These are phyloP conservation scores for Hysterium pulicare DNA, from an alignment of 2,329 filamentous ascomycete genomes.

Conservation along the genomic window DNA sequence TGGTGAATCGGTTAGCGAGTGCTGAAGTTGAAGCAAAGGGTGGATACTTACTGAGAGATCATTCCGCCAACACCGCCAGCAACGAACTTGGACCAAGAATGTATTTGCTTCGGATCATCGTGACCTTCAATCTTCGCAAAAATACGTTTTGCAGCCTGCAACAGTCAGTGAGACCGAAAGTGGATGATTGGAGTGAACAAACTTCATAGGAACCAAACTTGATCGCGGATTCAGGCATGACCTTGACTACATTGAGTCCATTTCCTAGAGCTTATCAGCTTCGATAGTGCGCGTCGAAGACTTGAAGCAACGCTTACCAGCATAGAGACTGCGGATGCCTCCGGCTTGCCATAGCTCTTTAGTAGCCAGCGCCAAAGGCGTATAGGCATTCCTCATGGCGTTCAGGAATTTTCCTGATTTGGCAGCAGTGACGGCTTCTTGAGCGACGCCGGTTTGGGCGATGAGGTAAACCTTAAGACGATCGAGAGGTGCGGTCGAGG, in stretches of 20 bases:
- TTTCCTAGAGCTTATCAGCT: constrained; percentile 63
- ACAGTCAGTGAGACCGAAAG: constrained; percentile 10
- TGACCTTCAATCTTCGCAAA: constrained; percentile 87
- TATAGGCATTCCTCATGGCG: constrained; percentile 63
- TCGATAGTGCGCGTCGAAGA: background rate
- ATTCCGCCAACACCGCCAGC: constrained; percentile 90
- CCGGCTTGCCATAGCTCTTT: constrained; percentile 81
- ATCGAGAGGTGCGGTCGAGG: constrained; percentile 92
- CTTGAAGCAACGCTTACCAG: constrained; percentile 58
- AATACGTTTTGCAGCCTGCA: constrained; percentile 75
- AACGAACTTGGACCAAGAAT: constrained; percentile 81
- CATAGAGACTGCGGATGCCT: constrained; percentile 85
- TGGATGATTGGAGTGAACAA: constrained; percentile 14
- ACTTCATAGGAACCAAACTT: constrained; percentile 96
- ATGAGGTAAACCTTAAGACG: constrained; percentile 97
- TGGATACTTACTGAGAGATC: constrained; percentile 71
- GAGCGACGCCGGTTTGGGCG: constrained; percentile 70
- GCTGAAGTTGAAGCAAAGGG: no score
- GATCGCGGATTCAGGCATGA: constrained; percentile 98
- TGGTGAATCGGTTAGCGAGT: constrained; percentile 29
- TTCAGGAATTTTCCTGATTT: constrained; percentile 66
- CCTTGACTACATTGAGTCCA: constrained; percentile 92
- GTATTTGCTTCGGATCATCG: constrained; percentile 73
- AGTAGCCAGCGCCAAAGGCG: constrained; percentile 69
- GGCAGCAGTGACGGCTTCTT: constrained; percentile 61